Evolutionary conservation across 2,329 filamentous ascomycete species (phyloP).

Genomic region (Ceratocystis colombiana): DNA sequence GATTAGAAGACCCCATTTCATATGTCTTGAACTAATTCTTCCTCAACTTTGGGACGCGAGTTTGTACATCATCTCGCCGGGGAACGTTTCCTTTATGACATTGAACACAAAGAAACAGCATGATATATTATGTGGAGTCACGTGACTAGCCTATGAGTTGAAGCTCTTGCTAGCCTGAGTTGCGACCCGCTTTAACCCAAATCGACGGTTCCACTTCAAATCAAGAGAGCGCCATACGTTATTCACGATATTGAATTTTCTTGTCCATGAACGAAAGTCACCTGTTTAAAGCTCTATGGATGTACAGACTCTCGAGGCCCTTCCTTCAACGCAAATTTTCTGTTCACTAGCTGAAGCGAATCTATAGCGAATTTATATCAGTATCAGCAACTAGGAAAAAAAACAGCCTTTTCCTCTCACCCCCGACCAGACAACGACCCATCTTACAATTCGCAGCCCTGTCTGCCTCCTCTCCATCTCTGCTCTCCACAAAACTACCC

Average conservation of each 20-base stretch:
- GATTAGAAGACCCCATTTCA: no score
- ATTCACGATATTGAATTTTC: conserved; percentile 8
- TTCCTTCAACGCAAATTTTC: no score
- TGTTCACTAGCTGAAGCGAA: no score
- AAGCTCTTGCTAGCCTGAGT: neutral
- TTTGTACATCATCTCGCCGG: no score
- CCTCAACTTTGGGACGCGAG: no score
- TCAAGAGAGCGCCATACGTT: conserved; percentile 8
- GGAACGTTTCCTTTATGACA: no score
- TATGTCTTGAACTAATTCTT: no score
- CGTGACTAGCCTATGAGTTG: neutral
- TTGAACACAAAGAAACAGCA: no score
- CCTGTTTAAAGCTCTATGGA: no score
- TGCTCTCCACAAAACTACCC: neutral
- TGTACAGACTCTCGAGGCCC: no score
- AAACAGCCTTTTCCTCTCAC: neutral
- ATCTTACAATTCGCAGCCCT: neutral
- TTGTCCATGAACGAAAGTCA: neutral
- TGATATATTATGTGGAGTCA: no score
- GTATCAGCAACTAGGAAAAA: neutral
- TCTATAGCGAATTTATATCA: no score
- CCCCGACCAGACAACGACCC: neutral
- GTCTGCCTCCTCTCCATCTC: neutral
- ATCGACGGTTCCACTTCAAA: neutral
- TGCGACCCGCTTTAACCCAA: neutral